Base-by-base conservation (phyloP, 2,329 filamentous ascomycete species). In the Xylaria sp. region DNA sequence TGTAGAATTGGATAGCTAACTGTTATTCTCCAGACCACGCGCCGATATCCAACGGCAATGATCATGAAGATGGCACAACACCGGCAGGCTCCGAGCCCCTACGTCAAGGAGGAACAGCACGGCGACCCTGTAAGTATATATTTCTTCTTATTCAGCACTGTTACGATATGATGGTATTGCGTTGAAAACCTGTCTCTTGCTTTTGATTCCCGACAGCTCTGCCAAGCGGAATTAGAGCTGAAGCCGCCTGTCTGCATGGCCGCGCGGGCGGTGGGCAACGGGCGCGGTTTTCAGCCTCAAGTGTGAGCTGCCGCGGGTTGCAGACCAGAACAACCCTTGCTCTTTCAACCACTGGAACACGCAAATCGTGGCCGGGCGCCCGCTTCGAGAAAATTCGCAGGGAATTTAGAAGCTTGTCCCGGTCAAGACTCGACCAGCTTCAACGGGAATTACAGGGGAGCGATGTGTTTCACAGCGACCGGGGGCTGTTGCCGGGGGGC, bases 381-480 rank as follows among this genome's bases (percentile, higher is more conserved):
- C 74, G 78, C 79, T 83, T 82, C 80, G 80, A 82, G 81, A 83
- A 82, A 78, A 77, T 76, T 66, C 74, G 75, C 73, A 77, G 76
- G 77, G 79, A 78, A 69, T 80, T 83, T 80, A 81, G 82, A 84
- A 82, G 80, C 81, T 79, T 82, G 80, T 74, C 82, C 78, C 75
- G 78, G 81, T 78, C 78, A 80, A 80, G 81, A 82, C 80, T 80
- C 76, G 77, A 73, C 69, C 70, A 73, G 73, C 65, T 25, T 68
- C 70, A 56, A 73, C 77, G 78, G 83, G 80, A 82, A 83, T 83
- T 82, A 74, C 84, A 86, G 82, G 84, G 83, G 82, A 79, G 73
- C 66, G 74, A 81, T 77, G 78, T 83, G 85, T 87, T 87, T 87
- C 85, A 87, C 82, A 80, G 76, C 76, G 80, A 79, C 81, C 79